Evolutionary conservation across 106 monocot species (phyloP).

Genomic region (Dactylorhiza incarnata): DNA sequence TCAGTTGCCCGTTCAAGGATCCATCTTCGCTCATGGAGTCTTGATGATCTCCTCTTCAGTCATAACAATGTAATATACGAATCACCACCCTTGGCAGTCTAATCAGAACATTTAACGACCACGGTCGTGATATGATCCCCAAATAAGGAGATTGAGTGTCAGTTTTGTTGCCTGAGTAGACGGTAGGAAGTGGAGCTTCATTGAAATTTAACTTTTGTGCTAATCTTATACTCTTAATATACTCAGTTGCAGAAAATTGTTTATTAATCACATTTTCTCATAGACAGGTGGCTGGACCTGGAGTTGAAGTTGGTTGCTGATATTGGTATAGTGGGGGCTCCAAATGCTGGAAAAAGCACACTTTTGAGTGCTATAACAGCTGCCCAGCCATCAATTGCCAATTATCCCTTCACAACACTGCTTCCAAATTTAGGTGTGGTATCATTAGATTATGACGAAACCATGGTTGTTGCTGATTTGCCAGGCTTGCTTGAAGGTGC

Average conservation of each 20-base stretch:
- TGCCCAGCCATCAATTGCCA: conserved; percentile 92
- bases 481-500: conserved; percentile 99
- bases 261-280: not conserved
- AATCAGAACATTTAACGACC: no score
- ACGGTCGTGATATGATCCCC: no score
- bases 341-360: conserved; percentile 98
- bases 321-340: conserved; percentile 97
- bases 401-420: conserved; percentile 94
- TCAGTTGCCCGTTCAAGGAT: no score
- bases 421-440: conserved; percentile 97
- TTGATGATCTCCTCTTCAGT: no score
- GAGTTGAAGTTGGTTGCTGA: conserved; percentile 96
- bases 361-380: conserved; percentile 85
- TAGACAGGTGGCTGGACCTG: conserved; percentile 87
- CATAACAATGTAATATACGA: no score
- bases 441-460: conserved; percentile 77
- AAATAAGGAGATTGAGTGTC: not conserved
- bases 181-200: not conserved
- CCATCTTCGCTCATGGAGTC: no score
- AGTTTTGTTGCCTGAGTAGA: not conserved
- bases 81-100: no score
- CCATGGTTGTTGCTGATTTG: conserved; percentile 97
- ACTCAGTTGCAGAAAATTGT: not conserved
- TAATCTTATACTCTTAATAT: not conserved
- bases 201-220: not conserved